Evolutionary conservation across 2,329 filamentous ascomycete species (phyloP).

Genomic region (Ophiostoma sp.): DNA sequence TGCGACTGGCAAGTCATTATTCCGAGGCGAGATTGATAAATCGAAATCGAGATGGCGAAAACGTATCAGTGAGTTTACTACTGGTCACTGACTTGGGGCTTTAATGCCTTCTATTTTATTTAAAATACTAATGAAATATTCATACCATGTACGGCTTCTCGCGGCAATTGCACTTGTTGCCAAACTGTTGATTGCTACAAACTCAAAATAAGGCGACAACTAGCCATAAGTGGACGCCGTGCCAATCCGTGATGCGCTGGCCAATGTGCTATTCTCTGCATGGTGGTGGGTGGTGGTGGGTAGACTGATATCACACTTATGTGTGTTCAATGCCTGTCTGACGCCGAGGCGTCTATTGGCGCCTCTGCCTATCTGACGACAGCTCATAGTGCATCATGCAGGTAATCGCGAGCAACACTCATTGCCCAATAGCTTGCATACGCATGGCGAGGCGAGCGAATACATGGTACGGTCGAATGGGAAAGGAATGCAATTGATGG

Average conservation of each 20-base stretch:
- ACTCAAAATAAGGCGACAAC: background rate
- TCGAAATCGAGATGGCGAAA: background rate
- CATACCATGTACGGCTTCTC: background rate
- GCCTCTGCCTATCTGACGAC: background rate
- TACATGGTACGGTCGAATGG: background rate
- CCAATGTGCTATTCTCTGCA: slow-evolving; percentile 12
- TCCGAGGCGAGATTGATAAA: background rate
- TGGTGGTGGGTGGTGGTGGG: background rate
- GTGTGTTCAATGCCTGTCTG: background rate
- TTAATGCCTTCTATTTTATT: no score
- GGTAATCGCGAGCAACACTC: background rate
- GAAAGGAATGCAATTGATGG: background rate
- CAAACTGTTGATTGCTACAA: background rate
- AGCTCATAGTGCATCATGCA: slow-evolving; percentile 15
- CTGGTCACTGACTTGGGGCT: no score
- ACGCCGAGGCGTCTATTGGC: background rate
- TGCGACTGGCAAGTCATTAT: background rate
- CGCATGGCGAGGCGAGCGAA: background rate
- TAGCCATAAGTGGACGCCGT: background rate
- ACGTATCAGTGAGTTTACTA: background rate
- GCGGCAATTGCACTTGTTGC: background rate
- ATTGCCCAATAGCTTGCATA: background rate
- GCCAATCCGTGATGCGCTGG: slow-evolving; percentile 1
- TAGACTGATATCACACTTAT: background rate
- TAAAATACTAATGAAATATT: background rate